Base-by-base conservation (phyloP, 306 rosid species). In the Cucurbita maxima region DNA sequence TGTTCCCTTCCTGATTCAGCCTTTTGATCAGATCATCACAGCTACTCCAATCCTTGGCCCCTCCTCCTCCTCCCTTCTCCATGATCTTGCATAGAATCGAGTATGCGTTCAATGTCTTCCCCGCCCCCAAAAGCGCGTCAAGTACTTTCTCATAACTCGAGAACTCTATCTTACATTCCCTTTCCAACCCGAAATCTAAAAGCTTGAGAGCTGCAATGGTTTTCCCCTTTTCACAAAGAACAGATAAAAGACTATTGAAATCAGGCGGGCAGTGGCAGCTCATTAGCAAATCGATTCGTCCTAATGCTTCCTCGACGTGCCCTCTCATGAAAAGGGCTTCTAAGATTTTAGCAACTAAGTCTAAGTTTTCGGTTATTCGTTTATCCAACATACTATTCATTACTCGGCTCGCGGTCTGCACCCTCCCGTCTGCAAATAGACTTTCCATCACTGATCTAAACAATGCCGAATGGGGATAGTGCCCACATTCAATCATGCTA, bases 361-460 rank as follows among this genome's bases (percentile, higher is more conserved):
- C 97, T 86, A 86, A 82, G 73, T 94, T 87, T 80, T 87, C 97
- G 69, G 73, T 84, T 84, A 87, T 86, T 76, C 94, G 92, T 82
- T 90, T 94, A 81, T 94, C 97, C 73, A 94, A 77, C 98, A 90
- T 94, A 78, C 81, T 80, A 74, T 85, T 90, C 96, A 94, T 90
- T 44, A 94, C 95, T 34, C 96, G 81, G 90, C 97, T 90, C 10
- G 98, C 96, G 34, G 97, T 89, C 82, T 94, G 98, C 66, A 90
- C 91, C 85, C 95, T 83, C 18, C 95, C 97, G 48, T 89, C 97
- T 51, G 80, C 87, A 82, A 86, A 94, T 83, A 94, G 88, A 83
- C 88, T 84, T 82, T 89, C 88, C 80, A 84, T 84, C 20, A 89
- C 90, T 57, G 86, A 86, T 78, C 92, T 85, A 64, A 85, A 94